Conservation (phyloP, 1,284 basidiomycete species). For the Sporisorium sorghi region DNA sequence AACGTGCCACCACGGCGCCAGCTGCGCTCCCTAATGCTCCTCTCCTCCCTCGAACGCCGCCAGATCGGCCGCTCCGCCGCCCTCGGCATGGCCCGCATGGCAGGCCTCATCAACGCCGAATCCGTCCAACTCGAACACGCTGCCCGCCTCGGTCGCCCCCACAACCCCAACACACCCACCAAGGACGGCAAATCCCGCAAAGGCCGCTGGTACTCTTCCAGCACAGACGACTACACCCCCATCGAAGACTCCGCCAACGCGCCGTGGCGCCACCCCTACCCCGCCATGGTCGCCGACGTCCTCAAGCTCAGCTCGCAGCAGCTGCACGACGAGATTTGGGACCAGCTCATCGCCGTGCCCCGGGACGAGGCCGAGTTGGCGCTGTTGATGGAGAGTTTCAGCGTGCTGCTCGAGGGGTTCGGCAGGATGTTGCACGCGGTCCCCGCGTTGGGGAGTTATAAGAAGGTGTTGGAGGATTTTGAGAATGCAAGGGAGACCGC, state of each 20-base stretch:
- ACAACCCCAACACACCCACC: no score
- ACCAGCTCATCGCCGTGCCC: conserved; percentile 37
- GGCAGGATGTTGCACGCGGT: conserved; percentile 41
- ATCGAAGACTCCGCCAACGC: conserved; percentile 46
- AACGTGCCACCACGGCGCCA: conserved; percentile 7
- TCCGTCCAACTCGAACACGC: conserved; percentile 27
- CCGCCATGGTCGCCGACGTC: conserved; percentile 43
- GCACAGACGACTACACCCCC: conserved; percentile 12
- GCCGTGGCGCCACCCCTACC: conserved; percentile 51
- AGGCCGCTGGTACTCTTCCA: conserved; percentile 24
- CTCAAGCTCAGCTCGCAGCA: conserved; percentile 33
- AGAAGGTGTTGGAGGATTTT: conserved; percentile 24
- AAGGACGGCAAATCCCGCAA: conserved; percentile 31
- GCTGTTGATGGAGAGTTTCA: conserved; percentile 37
- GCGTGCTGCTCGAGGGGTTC: conserved; percentile 39
- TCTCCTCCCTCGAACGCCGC: conserved; percentile 28
- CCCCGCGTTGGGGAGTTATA: conserved; percentile 38
- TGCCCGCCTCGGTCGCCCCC: conserved; percentile 5
- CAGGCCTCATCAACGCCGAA: conserved; percentile 39
- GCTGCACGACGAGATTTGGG: conserved; percentile 51
- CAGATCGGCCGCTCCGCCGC: conserved; percentile 37
- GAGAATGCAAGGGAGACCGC: conserved; percentile 47
- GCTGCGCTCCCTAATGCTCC: conserved; percentile 29
- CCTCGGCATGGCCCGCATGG: conserved; percentile 39
- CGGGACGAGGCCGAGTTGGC: conserved; percentile 29